phyloP scores from a whole-genome alignment of 345 rosid genomes.

The Alliaria petiolata region DNA sequence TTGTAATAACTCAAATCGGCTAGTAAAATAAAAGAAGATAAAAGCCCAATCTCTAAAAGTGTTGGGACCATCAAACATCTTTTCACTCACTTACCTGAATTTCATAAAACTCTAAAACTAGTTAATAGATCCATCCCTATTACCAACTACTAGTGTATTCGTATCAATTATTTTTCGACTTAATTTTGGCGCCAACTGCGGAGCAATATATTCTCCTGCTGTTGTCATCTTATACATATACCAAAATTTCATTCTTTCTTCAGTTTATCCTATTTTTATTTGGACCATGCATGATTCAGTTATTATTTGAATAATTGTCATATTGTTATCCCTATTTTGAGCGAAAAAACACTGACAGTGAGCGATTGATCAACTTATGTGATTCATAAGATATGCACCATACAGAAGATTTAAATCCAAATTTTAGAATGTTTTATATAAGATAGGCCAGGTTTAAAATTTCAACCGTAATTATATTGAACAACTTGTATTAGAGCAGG shows the following conservation, averaged over 20 bases:
- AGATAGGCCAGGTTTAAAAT: no score
- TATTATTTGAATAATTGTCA: neutral
- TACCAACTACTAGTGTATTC: neutral
- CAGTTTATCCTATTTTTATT: neutral
- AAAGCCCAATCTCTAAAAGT: conserved; percentile 9
- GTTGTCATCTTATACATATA: neutral
- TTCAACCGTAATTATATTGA: neutral
- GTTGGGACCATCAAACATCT: conserved; percentile 26
- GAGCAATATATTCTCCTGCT: neutral
- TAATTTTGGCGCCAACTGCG: neutral
- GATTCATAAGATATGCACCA: neutral
- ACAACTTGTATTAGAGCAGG: neutral
- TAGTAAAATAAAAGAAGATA: no score
- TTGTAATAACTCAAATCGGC: no score
- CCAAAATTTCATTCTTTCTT: neutral
- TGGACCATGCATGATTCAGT: neutral
- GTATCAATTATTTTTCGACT: conserved; percentile 4
- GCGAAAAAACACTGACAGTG: no score
- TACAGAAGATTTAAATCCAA: neutral
- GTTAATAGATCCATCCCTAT: conserved; percentile 6
- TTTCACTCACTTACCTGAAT: conserved; percentile 10
- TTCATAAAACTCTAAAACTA: conserved; percentile 10
- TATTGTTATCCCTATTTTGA: neutral
- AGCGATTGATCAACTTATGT: neutral
- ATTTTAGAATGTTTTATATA: neutral